Evolutionary conservation across 768 basidiomycete genomes (phyloP).

Genomic region (Kwoniella dejecticola): DNA sequence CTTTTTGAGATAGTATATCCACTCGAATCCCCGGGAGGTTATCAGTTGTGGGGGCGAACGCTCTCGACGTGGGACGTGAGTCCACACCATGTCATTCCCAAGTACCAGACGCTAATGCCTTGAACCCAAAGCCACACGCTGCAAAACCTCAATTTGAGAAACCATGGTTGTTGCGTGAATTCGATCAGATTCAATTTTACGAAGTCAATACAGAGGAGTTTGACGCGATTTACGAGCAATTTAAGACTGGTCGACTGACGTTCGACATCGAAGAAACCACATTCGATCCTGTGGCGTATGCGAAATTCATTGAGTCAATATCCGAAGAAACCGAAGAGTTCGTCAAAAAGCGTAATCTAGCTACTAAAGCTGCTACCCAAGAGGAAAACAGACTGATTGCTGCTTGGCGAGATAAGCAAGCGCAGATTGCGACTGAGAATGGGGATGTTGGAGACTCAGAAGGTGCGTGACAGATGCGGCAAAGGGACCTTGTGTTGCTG

Average conservation of each 20-base stretch:
- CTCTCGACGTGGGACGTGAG: slow-evolving; percentile 69
- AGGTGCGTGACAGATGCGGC: too few relatives aligned
- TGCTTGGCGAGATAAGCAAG: slow-evolving; percentile 57
- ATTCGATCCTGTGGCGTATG: slow-evolving; percentile 64
- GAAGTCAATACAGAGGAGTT: slow-evolving; percentile 59
- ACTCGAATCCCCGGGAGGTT: slow-evolving; percentile 60
- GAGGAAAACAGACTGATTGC: slow-evolving; percentile 53
- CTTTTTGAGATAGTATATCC: slow-evolving; percentile 22
- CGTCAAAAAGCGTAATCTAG: slow-evolving; percentile 56
- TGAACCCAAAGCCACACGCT: slow-evolving; percentile 29
- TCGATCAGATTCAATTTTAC: slow-evolving; percentile 68
- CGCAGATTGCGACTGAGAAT: slow-evolving; percentile 10
- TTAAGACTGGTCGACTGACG: slow-evolving; percentile 33
- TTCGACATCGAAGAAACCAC: slow-evolving; percentile 60
- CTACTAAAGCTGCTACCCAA: slow-evolving; percentile 56
- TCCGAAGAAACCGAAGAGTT: slow-evolving; percentile 59
- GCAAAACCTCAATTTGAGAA: slow-evolving; percentile 54
- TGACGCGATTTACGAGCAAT: slow-evolving; percentile 39
- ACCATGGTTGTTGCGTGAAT: slow-evolving; percentile 67
- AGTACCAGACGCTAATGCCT: too few relatives aligned
- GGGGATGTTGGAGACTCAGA: not conserved
- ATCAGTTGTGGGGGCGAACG: slow-evolving; percentile 66
- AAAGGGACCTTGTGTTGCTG: too few relatives aligned
- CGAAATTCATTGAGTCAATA: slow-evolving; percentile 58
- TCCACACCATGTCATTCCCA: slow-evolving; percentile 28